Base-by-base conservation (phyloP, 192 early-diverging fungal genomes). In the Coemansia javaensis region DNA sequence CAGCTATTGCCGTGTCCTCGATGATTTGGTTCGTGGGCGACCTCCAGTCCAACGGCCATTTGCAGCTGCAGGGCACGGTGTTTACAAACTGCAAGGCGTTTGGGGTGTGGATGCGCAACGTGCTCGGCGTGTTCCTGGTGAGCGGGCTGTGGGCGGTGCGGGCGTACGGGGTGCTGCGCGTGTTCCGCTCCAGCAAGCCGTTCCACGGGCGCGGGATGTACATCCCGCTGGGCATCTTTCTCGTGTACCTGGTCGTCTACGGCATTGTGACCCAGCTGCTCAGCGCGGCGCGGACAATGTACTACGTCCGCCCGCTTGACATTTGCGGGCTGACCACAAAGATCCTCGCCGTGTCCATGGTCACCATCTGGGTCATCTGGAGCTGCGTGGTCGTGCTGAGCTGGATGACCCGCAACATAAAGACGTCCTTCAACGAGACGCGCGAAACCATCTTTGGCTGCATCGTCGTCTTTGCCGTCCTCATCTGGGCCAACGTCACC, bases 11-110 rank as follows among this genome's bases (percentile, higher is more conserved):
- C 17, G 20, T 43, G 10, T 44, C 17, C 8, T 61, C 47, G 2
- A 47, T 22, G 0, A 40, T 71, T 16, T 73, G 69, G 69, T 57
- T 54, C 17, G 32, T 73, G 15, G 69, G 69, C n/a, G 69, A 73
- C 31, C 15, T 47, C 7, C 44, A 60, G 14, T 46, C 47, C 15
- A 65, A 57, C 38, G 62, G 69, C 2, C 57, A 61, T 38, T 42
- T 64, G 18, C 47, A 36, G 4, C 27, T 57, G 6, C 32, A 24
- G 5, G 40, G 40, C 38, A 17, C 53, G 0, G 40, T 40, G 13
- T 44, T 57, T n/a, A 44, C 45, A 7, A 41, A 47, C 34, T 73
- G 69, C 46, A 28, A 43, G 17, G 53, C 20, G 22, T 73, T 59
- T 35, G 69, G 50, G 7, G 21, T 73, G 28, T 65, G 62, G 53